These are phyloP conservation scores for Jamesozyma piceae DNA, from an alignment of 805 yeast species.

Conservation along the genomic window DNA sequence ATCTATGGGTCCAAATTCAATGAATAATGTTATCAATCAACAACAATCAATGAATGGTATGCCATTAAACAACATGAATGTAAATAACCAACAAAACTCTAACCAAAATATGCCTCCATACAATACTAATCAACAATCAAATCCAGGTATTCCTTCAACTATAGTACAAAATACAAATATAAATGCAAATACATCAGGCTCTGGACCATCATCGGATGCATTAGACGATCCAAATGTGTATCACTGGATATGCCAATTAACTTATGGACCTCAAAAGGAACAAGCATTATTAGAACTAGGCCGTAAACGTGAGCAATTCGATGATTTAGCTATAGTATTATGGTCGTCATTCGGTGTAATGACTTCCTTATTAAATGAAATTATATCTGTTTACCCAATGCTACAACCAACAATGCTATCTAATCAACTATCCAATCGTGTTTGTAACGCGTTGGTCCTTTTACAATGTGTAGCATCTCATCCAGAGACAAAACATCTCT, in stretches of 20 bases:
- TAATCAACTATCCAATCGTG: conserved; percentile 82
- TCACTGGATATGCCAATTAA: conserved; percentile 82
- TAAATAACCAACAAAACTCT: not conserved
- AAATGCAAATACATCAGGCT: not conserved
- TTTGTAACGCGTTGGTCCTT: conserved; percentile 89
- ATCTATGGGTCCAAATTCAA: not conserved
- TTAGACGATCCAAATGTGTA: conserved; percentile 74
- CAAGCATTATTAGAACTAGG: conserved; percentile 89
- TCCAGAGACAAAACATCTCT: conserved; percentile 75
- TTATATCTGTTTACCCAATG: conserved; percentile 80
- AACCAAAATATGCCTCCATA: not conserved
- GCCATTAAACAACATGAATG: not conserved
- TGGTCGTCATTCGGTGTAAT: conserved; percentile 97
- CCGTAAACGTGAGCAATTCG: conserved; percentile 88
- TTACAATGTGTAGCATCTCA: conserved; percentile 96
- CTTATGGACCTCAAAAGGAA: conserved; percentile 84
- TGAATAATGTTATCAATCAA: not conserved
- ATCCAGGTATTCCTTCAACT: not conserved
- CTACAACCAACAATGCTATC: conserved; percentile 79
- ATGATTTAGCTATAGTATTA: conserved; percentile 81
- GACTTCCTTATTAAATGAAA: conserved; percentile 84
- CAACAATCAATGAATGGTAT: not conserved
- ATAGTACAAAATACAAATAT: not conserved
- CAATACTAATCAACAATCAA: not conserved
- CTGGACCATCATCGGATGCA: conserved; percentile 26